Percentiles rank a stretch among this genome's conserved stretches.
phyloP scores from a whole-genome alignment of 2,329 filamentous ascomycete species.

The Diatrype stigma region DNA sequence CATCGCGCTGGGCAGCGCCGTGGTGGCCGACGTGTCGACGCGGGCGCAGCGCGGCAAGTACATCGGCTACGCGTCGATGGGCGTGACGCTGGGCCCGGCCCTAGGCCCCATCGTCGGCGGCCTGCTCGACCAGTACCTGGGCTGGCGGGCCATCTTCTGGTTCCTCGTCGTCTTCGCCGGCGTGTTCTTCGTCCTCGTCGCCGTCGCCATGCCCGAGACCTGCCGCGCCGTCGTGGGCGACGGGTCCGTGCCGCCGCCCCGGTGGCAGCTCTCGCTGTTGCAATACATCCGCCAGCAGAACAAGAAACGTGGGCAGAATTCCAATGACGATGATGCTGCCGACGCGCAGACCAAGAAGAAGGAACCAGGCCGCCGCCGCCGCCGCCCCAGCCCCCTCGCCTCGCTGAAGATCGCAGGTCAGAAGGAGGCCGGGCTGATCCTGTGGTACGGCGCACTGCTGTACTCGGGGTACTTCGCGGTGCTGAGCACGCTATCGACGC shows the following conservation, averaged over 20 bases:
- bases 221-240: slow-evolving; percentile 5
- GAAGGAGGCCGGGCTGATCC: neutral
- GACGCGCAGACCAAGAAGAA: too few relatives aligned
- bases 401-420: neutral
- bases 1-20: slow-evolving; percentile 43
- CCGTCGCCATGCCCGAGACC: slow-evolving; percentile 32
- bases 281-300: too few relatives aligned
- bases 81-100: slow-evolving; percentile 34
- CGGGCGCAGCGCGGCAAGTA: slow-evolving; percentile 50
- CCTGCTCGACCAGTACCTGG: slow-evolving; percentile 40
- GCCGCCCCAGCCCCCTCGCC: neutral
- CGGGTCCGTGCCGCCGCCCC: neutral
- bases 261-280: neutral
- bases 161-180: slow-evolving; percentile 38
- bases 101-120: slow-evolving; percentile 42
- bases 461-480: neutral
- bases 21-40: slow-evolving; percentile 53
- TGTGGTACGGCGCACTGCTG: slow-evolving; percentile 1
- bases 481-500: neutral
- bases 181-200: slow-evolving; percentile 31
- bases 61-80: slow-evolving; percentile 41
- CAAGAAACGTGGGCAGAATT: too few relatives aligned
- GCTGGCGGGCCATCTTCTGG: slow-evolving; percentile 52
- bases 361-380: neutral
- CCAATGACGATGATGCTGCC: too few relatives aligned